phyloP scores from a whole-genome alignment of 441 rosid species.

The Omphalea diandra region DNA sequence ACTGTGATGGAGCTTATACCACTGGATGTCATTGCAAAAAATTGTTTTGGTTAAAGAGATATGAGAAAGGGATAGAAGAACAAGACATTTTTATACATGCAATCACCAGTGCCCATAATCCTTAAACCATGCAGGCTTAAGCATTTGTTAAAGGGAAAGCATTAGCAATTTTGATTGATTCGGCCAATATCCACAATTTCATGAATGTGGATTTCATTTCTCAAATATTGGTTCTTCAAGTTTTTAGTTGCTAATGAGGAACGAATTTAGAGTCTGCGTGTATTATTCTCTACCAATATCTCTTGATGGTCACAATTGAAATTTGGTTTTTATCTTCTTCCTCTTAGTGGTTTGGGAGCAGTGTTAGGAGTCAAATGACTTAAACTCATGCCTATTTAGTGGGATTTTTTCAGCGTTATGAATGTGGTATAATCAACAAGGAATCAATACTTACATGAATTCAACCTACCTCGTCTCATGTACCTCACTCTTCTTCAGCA shows the following conservation, averaged over 20 bases:
- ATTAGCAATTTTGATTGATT: background rate
- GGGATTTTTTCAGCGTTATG: background rate
- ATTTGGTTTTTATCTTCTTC: background rate
- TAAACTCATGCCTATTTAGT: background rate
- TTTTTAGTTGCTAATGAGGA: background rate
- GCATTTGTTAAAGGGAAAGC: background rate
- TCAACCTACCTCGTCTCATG: background rate
- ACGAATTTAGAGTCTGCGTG: background rate
- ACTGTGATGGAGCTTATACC: background rate
- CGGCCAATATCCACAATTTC: background rate
- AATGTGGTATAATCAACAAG: background rate
- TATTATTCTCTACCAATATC: fast-evolving
- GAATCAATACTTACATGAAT: background rate
- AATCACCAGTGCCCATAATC: background rate
- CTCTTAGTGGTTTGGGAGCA: background rate
- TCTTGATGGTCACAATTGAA: too few species aligned
- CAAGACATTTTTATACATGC: background rate
- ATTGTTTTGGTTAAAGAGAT: too few species aligned
- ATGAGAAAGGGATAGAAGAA: too few species aligned
- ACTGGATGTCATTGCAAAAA: background rate
- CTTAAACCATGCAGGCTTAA: background rate
- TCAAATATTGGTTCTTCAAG: too few species aligned
- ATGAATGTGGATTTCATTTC: background rate
- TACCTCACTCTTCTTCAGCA: too few species aligned
- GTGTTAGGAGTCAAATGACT: background rate